Conservation (phyloP, 345 rosid species). For the Aegle marmelos region DNA sequence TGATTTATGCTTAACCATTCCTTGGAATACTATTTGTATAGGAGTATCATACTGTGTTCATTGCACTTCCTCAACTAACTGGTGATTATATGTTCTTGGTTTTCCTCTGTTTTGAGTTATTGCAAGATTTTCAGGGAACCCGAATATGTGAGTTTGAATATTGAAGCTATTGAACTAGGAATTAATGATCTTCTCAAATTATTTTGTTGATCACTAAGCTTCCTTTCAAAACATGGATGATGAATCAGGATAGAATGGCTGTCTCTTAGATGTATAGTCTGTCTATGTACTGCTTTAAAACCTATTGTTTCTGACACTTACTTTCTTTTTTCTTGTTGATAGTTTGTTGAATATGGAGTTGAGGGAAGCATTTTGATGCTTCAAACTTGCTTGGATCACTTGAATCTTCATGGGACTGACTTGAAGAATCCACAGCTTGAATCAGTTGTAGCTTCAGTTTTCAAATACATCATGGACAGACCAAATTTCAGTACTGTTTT, state of each 20-base stretch:
- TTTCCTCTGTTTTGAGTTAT: not conserved
- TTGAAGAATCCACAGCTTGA: constrained; percentile 40
- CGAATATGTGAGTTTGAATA: not conserved
- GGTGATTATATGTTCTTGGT: not conserved
- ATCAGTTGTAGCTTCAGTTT: constrained; percentile 41
- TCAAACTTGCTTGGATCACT: constrained; percentile 56
- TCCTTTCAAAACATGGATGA: not conserved
- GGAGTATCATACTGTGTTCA: not conserved
- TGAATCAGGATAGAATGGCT: not conserved
- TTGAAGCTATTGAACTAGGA: not conserved
- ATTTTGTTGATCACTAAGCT: not conserved
- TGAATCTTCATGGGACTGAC: constrained; percentile 43
- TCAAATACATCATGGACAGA: constrained; percentile 49
- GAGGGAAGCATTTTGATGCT: constrained; percentile 60
- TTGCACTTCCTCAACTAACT: not conserved
- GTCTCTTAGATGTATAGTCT: not conserved
- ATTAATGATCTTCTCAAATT: not conserved
- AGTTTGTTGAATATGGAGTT: constrained; percentile 66
- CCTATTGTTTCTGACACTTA: not conserved
- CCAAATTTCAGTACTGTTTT: constrained; percentile 65
- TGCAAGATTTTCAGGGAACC: not conserved
- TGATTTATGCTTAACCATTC: not conserved
- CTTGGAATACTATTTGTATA: not conserved
- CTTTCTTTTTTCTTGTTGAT: constrained; percentile 2
- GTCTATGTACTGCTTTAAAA: not conserved